Evolutionary conservation across 352 stramenopile genomes (phyloP), one percentile per base, ranked within the genome.

Genomic region (Nannochloropsis limnetica): DNA sequence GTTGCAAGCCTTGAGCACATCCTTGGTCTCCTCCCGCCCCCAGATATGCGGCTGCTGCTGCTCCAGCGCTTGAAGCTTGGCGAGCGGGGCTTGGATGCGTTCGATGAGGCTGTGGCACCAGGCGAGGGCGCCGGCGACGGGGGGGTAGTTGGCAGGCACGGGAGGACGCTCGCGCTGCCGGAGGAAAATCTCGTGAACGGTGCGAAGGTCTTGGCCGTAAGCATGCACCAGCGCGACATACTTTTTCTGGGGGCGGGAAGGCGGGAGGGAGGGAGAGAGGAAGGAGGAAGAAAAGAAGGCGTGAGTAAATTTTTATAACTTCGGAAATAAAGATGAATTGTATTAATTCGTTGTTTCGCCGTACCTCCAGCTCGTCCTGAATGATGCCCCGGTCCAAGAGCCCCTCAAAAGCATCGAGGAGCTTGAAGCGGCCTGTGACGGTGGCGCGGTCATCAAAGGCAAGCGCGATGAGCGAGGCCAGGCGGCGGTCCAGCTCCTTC

Each of bases 371-470:
- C 68, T 88, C 85, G 20, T 88, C 85, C 85, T 88, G 79, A 23
- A 67, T 49, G 8, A 83, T 80, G 49, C 69, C 15, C 3, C 95
- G 91, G 82, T 97, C 94, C 6, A 98, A 85, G 15, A 98, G 86
- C 6, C 91, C 92, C 81, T 98, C 95, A 83, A 99, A 99, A 31
- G 90, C 95, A 84, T 98, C 95, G 1, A 99, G 90, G 22, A 99
- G 86, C 89, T 98, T 97, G 85, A 99, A 98, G n/a, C 94, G 90
- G 0, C 94, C 94, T 84, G 96, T 98, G 82, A 98, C 94, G 17
- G 95, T 98, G 22, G 94, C 94, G 85, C 93, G 97, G 85, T 98
- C 95, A 85, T 99, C 96, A 81, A 99, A 97, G 6, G 92, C 94
- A 67, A 98, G 91, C 0, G 92, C 96, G 37, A 99, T 90, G 15